Evolutionary conservation across 805 yeast species (phyloP).

Genomic region (Ogataea pini): DNA sequence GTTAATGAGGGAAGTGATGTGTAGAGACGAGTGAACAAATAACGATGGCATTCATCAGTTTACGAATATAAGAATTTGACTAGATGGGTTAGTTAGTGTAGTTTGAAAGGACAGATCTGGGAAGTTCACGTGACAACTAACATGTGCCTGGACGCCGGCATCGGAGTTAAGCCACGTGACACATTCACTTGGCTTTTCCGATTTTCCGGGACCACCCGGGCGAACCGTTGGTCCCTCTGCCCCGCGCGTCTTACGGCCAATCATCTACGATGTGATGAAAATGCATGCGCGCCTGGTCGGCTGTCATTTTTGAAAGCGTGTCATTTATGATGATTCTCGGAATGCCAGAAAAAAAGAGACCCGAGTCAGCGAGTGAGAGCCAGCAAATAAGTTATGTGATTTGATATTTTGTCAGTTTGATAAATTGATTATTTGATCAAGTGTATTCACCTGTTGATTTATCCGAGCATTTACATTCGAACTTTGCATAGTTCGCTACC

Average conservation of each 20-base stretch:
- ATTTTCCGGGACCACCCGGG: neutral
- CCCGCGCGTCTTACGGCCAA: conserved; percentile 2
- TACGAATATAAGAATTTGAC: no score
- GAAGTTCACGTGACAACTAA: neutral
- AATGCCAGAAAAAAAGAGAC: no score
- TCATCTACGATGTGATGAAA: neutral
- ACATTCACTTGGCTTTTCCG: neutral
- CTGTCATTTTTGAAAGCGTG: neutral
- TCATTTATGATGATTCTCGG: neutral
- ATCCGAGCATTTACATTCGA: no score
- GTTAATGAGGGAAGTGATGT: conserved; percentile 23
- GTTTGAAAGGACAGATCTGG: no score
- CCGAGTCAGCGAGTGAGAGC: neutral
- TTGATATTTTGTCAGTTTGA: no score
- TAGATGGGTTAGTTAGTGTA: no score
- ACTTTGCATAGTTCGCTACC: neutral
- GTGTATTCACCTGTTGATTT: no score
- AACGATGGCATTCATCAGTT: no score
- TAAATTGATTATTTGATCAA: no score
- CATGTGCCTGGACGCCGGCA: neutral
- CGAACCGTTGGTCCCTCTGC: conserved; percentile 1
- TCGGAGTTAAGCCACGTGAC: neutral
- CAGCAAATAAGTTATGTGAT: conserved; percentile 2
- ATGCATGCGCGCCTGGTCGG: neutral
- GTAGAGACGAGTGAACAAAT: neutral